phyloP scores from a whole-genome alignment of 2,329 filamentous ascomycete genomes.

The Rhinocladiella similis region DNA sequence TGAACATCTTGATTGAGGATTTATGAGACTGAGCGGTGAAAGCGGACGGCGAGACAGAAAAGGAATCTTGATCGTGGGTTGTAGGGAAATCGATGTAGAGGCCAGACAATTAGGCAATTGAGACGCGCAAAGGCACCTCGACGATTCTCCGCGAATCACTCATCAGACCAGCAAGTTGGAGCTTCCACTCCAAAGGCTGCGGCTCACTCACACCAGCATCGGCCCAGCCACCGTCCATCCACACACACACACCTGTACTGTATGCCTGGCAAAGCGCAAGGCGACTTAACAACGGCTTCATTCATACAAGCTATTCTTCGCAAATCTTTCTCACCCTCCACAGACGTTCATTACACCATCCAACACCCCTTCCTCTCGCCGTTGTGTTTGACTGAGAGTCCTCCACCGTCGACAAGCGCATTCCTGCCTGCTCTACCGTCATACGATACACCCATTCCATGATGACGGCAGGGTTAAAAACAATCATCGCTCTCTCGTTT shows the following conservation, averaged over 20 bases:
- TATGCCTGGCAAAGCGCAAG: too few relatives aligned
- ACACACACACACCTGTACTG: too few relatives aligned
- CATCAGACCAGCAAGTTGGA: background rate
- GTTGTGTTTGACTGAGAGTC: background rate
- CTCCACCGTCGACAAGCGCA: background rate
- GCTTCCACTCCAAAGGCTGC: background rate
- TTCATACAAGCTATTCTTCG: background rate
- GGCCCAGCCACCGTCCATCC: background rate
- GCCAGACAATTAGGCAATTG: conserved; percentile 1
- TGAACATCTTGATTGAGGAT: conserved; percentile 71
- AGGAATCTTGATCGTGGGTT: conserved; percentile 1
- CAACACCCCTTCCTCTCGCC: too few relatives aligned
- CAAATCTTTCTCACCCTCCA: background rate
- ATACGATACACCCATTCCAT: conserved; percentile 17
- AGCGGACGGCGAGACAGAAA: conserved; percentile 2
- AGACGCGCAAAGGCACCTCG: background rate
- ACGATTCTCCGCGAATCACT: background rate
- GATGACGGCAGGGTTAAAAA: conserved; percentile 88
- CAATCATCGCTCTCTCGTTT: conserved; percentile 98
- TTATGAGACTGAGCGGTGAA: conserved; percentile 1
- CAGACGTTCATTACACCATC: background rate
- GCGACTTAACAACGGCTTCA: background rate
- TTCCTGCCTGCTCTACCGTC: background rate
- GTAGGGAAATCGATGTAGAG: background rate
- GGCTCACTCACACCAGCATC: background rate